Conservation (phyloP, 345 rosid species). For the Salix viminalis region DNA sequence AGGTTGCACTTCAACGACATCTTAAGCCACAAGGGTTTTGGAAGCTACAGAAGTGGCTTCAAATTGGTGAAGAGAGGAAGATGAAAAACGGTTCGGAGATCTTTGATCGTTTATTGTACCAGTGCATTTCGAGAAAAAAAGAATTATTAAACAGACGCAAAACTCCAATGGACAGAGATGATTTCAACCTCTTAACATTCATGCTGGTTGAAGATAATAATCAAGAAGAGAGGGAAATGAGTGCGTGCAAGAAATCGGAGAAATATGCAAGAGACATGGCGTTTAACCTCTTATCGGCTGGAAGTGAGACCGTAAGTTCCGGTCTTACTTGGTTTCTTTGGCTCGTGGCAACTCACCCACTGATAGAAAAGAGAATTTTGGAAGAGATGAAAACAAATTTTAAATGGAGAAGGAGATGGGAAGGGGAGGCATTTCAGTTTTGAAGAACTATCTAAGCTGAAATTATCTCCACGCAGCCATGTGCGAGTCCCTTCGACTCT, state of each 20-base stretch:
- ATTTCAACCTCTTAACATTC: not conserved
- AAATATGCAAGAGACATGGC: constrained; percentile 4
- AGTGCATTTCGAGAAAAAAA: too few relatives aligned
- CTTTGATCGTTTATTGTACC: too few relatives aligned
- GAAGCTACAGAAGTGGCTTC: too few relatives aligned
- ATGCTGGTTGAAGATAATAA: not conserved
- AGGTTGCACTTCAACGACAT: too few relatives aligned
- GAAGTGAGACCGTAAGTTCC: not conserved
- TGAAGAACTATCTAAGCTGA: constrained; percentile 5
- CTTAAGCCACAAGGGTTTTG: too few relatives aligned
- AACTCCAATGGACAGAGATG: not conserved
- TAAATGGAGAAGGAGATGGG: not conserved
- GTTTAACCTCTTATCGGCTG: not conserved
- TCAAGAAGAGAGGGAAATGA: not conserved
- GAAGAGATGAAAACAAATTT: not conserved
- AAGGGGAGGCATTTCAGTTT: not conserved
- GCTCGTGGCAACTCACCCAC: not conserved
- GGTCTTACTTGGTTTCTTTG: constrained; percentile 11
- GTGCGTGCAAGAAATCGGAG: not conserved
- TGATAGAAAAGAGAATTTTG: not conserved
- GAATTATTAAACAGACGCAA: too few relatives aligned
- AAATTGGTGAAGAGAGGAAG: too few relatives aligned
- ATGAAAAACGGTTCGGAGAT: too few relatives aligned
- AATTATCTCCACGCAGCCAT: constrained; percentile 19
- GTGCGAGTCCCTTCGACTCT: constrained; percentile 14